phyloP scores from a whole-genome alignment of 768 basidiomycete genomes.

The Ramaria rubella region DNA sequence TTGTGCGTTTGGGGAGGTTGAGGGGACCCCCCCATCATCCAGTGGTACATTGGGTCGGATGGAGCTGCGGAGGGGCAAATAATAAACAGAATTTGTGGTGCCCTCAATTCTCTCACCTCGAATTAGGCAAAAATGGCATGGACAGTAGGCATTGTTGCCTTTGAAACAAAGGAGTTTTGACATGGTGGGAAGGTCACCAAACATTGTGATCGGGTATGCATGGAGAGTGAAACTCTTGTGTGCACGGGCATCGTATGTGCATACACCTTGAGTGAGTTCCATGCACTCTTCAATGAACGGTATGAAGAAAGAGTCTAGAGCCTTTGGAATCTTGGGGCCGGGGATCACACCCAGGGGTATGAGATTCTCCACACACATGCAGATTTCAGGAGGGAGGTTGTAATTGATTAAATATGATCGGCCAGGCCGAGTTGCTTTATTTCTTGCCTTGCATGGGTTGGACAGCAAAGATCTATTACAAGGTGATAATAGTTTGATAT shows the following conservation, averaged over 20 bases:
- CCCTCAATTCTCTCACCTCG: background rate
- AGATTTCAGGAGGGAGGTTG: conserved; percentile 36
- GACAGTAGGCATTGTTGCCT: background rate
- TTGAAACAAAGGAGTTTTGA: background rate
- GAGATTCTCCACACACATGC: conserved; percentile 30
- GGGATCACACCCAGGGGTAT: conserved; percentile 39
- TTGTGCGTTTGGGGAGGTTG: background rate
- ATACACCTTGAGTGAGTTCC: conserved; percentile 31
- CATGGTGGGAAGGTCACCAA: background rate
- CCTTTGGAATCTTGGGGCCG: conserved; percentile 37
- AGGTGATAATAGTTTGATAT: background rate
- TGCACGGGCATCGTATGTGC: background rate
- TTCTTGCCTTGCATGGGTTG: conserved; percentile 26
- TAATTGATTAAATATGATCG: conserved; percentile 36
- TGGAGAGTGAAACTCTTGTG: background rate
- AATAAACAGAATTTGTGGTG: background rate
- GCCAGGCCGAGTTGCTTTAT: conserved; percentile 31
- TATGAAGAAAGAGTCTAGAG: conserved; percentile 32
- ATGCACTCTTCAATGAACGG: conserved; percentile 33
- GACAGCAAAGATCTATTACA: background rate
- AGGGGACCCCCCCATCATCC: background rate
- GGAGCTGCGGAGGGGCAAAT: background rate
- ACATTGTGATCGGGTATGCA: background rate
- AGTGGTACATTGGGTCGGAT: background rate
- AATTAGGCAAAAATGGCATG: background rate